Evolutionary conservation across 75 land plant genomes (phyloP), one percentile per base, ranked within the genome.

Genomic region (Pinus taeda): DNA sequence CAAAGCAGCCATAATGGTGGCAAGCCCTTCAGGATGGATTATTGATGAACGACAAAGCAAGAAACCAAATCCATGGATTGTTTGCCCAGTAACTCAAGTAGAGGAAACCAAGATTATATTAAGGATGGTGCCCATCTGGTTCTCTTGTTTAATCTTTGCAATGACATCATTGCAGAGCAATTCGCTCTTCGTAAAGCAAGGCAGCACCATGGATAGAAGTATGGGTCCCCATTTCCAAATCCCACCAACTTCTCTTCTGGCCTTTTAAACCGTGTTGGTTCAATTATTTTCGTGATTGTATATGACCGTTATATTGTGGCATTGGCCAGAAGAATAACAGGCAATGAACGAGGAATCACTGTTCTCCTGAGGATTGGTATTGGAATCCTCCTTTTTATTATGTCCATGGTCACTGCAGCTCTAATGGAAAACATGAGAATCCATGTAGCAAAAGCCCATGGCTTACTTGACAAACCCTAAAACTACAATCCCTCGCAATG

Each of bases 81-180:
- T 86, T n/a, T 78, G 83, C 59, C 58, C 85, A 1, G 55, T 60
- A n/a, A 66, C 56, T 24, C 80, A 85, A 71, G 85, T 86, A 6
- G 88, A 91, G 57, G 87, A 33, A 33, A 33, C 78, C 4, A 91
- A 87, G 79, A 74, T 73, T 14, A 57, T 87, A 15, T 37, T 88
- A 14, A 71, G 84, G 17, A 74, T 91, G n/a, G 29, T 91, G 26
- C 91, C 93, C 0, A 78, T 91, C 13, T 86, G 87, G 88, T 22
- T 76, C 3, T 74, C 80, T 4, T 81, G 89, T 75, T 61, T 86
- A 12, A 74, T 85, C 33, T 88, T 81, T 58, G 57, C 49, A 5
- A 77, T 83, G 6, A 75, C 78, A 0, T 60, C 67, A 15, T 76
- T 85, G 12, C 93, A 91, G 74, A 30, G 69, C 15, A 59, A 39